Base-by-base conservation (phyloP, 305 asterid genomes). In the Rubia peregrina region DNA sequence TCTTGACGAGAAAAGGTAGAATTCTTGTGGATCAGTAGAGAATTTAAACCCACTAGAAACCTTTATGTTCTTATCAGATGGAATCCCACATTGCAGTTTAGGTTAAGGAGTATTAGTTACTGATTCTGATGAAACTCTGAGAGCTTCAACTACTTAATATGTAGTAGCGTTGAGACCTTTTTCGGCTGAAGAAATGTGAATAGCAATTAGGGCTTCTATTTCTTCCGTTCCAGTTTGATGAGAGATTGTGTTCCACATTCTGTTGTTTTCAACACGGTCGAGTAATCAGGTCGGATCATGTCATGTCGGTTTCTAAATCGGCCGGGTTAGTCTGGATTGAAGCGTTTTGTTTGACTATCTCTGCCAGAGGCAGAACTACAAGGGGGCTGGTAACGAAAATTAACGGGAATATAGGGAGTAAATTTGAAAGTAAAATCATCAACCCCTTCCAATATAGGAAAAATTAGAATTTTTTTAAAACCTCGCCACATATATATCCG, bases 11-110 rank as follows among this genome's bases (percentile, higher is more conserved):
- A 46, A 49, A 55, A 24, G 19, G 14, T 51, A 55, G 26, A 49
- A 36, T 42, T 41, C 40, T 53, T 30, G 36, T 2, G 40, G 53
- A 42, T 60, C 24, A 69, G 49, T 59, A 22, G 60, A 44, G 33
- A 16, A 41, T 8, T 9, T 14, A 10, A 3, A 57, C 48, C 26
- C 3, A 9, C 10, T 49, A 49, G 61, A 49, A 48, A 49, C 19
- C 38, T 30, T 42, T 43, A 24, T 19, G 3, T 36, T 49, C 19
- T 49, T 11, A 51, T n/a, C 36, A 51, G 26, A 33, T 68, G n/a
- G n/a, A 33, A 30, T 68, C 22, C 71, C n/a, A 33, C 12, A 26
- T 53, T 49, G 60, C 13, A 49, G 71, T 68, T 10, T 57, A 67
- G 71, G 24, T 67, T 57, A 22, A 30, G 63, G 63, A 10, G 13